These are phyloP conservation scores for Leccinum imitatum DNA, from an alignment of 768 basidiomycete genomes.

Conservation along the genomic window DNA sequence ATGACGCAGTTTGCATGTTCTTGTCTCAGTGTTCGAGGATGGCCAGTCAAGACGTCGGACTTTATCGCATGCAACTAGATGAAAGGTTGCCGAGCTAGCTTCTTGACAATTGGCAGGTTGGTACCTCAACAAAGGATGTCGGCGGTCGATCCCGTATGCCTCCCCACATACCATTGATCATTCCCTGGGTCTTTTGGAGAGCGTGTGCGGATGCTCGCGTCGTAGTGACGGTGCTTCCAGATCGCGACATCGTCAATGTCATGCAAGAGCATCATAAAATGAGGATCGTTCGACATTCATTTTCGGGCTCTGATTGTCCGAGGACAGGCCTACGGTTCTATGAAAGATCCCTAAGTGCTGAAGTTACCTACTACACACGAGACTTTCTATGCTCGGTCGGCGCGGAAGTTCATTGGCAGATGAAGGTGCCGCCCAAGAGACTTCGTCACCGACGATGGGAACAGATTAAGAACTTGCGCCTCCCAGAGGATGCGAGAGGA, in stretches of 20 bases:
- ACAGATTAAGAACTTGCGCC: slow-evolving; percentile 36
- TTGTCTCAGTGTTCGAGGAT: slow-evolving; percentile 65
- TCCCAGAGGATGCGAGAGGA: slow-evolving; percentile 59
- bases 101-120: slow-evolving; percentile 62
- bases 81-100: slow-evolving; percentile 86
- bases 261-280: slow-evolving; percentile 59
- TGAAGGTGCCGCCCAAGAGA: neutral
- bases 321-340: too few species aligned
- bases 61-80: slow-evolving; percentile 87
- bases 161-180: slow-evolving; percentile 57
- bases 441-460: slow-evolving; percentile 8
- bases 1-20: slow-evolving; percentile 88
- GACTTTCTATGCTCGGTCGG: slow-evolving; percentile 45
- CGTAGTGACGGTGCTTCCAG: slow-evolving; percentile 58
- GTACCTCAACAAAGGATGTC: slow-evolving; percentile 39
- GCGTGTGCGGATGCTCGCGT: slow-evolving; percentile 56
- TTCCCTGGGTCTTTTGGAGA: slow-evolving; percentile 59
- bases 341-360: too few species aligned
- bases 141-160: slow-evolving; percentile 41
- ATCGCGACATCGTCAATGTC: slow-evolving; percentile 61
- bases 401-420: slow-evolving; percentile 6
- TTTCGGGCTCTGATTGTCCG: too few species aligned
- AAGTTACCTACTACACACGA: slow-evolving; percentile 61
- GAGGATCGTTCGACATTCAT: slow-evolving; percentile 53
- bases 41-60: slow-evolving; percentile 75